Conservation (phyloP, 805 yeast genomes). For the Yamadazyma olivae region DNA sequence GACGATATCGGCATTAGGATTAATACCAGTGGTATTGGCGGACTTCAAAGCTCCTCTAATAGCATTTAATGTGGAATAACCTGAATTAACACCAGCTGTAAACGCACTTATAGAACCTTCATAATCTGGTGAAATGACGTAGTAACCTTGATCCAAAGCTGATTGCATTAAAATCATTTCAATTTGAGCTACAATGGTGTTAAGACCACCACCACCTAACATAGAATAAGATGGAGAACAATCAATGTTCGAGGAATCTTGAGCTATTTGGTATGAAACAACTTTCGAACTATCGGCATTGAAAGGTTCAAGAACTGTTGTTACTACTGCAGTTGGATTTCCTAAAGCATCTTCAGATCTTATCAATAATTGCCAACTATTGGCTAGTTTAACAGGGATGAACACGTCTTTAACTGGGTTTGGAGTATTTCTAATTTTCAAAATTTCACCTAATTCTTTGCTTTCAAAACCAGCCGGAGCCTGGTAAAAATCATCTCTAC, state of each 20-base stretch:
- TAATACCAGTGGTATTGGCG: constrained; percentile 15
- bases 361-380: constrained; percentile 18
- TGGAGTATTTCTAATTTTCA: constrained; percentile 18
- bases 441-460: constrained; percentile 18
- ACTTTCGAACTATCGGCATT: too few species aligned
- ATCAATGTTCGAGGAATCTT: too few species aligned
- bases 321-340: constrained; percentile 19
- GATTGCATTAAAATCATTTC: too few species aligned
- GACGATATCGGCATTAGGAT: constrained; percentile 14
- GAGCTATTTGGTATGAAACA: too few species aligned
- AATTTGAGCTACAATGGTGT: too few species aligned
- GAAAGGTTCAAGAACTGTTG: constrained; percentile 28
- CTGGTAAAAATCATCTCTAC: constrained; percentile 20
- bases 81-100: too few species aligned
- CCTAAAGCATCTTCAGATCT: constrained; percentile 21
- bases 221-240: too few species aligned
- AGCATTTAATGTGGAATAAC: too few species aligned
- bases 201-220: too few species aligned
- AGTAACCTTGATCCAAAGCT: too few species aligned
- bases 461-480: constrained; percentile 20
- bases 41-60: constrained; percentile 1
- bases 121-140: too few species aligned
- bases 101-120: too few species aligned
- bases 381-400: constrained; percentile 16
- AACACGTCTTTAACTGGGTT: constrained; percentile 13